Base-by-base conservation (phyloP, 2,329 filamentous ascomycete genomes). In the Diplodia scrobiculata region DNA sequence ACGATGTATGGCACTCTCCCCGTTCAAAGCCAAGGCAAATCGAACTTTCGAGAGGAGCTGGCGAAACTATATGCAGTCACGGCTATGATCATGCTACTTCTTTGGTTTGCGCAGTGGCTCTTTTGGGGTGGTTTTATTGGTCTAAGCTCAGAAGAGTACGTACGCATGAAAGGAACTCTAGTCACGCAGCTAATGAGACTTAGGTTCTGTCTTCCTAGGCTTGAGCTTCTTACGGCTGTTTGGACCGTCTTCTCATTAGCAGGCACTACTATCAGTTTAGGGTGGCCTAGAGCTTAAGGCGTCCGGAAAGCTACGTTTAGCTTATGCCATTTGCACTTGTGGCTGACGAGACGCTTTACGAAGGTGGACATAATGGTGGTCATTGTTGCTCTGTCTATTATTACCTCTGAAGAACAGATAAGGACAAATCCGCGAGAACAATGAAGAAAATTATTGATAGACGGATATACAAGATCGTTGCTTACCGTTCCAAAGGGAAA, bases 51-150 rank as follows among this genome's bases (percentile, higher is more conserved):
- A 60, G 66, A 62, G 63, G 59, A 51, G 62, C 64, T 68, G 17
- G 60, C 52, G 27, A 68, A 53, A 48, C 32, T 70, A 27, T 69
- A 66, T 66, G 47, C 55, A 32, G 27, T 71, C 54, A 67, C 66
- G 32, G 52, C 67, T 14, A 52, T 68, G n/a, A 68, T 54, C 59
- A 70, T 70, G 68, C 13, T 72, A 48, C 50, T 71, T 60, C 68
- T 75, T 54, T 74, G 71, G 70, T 52, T 71, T 60, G 68, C 70
- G 10, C 73, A 74, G 67, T 73, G 72, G 70, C n/a, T 72, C 48
- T 75, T 75, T 65, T 75, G 73, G 74, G 50, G 9, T 25, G 74
- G 73, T 36, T 73, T 73, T 55, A 70, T 75, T 58, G 63, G 66
- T 19, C 68, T 75, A n/a, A 68, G 66, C 64, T 58, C 62, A 25